Base-by-base conservation (phyloP, 116 monocot genomes). In the Posidonia oceanica region DNA sequence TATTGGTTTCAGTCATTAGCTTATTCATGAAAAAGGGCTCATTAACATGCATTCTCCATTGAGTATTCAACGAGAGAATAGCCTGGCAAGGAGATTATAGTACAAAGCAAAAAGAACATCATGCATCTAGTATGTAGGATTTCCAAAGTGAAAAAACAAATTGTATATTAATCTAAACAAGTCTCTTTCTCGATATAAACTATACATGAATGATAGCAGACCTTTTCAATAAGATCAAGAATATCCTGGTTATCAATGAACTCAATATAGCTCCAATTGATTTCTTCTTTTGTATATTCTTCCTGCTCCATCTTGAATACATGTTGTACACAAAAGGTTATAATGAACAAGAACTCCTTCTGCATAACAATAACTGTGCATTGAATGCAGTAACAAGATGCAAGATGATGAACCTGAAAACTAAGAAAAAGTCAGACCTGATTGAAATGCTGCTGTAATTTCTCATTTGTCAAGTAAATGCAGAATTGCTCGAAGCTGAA, bases 271-370 rank as follows among this genome's bases (percentile, higher is more conserved):
- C 95, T 95, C 95, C 95, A 95, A 78, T 84, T 75, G 20, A 95
- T 95, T 81, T 91, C 91, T 71, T 95, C 95, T 76, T 86, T 95
- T 13, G 86, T 95, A 62, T 95, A 95, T 76, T 95, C 95, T 76
- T 95, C 95, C 74, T 95, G 95, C 81, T 95, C 95, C 95, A 95
- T 95, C 71, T 95, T 95, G 69, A 95, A 95, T 42, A 95, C 95
- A 82, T 95, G 95, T 88, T 95, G 91, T 66, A 58, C 22, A 44
- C 13, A 48, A 73, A 54, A 65, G 65, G 23, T 70, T 17, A 4
- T 71, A 10, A 48, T 16, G 15, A 18, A 68, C 52, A 29, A 29
- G 14, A 68, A 68, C 23, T 67, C 14, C 23, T 29, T 29, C 29
- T 36, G 15, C 52, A 54, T 23, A 54, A 11, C 51, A 20, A 52